Percentiles rank a stretch among this genome's conserved stretches.
These are phyloP conservation scores for Cystobasidium ongulense DNA, from an alignment of 768 basidiomycete species.

Conservation along the genomic window DNA sequence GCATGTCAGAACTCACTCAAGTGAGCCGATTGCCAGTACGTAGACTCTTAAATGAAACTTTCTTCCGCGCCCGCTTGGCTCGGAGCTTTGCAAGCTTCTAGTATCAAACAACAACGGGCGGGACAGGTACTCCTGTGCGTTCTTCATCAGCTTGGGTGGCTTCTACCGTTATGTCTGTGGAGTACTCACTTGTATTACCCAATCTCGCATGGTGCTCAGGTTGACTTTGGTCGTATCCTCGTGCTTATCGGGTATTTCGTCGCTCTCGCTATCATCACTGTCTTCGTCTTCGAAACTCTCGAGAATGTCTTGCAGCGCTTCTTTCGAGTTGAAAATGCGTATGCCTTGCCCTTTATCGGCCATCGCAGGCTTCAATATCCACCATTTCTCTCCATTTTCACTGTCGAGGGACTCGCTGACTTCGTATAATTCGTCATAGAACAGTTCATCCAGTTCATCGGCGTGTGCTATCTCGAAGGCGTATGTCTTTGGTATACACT, in stretches of 20 bases:
- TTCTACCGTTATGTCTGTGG: not conserved
- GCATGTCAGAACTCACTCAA: slow-evolving; percentile 22
- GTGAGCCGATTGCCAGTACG: slow-evolving; percentile 50
- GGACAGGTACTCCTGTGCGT: slow-evolving; percentile 68
- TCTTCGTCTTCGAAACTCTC: slow-evolving; percentile 59
- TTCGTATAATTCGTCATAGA: slow-evolving; percentile 87
- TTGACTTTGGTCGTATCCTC: slow-evolving; percentile 51
- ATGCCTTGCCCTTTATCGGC: slow-evolving; percentile 94
- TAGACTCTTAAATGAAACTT: slow-evolving; percentile 94
- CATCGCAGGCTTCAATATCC: slow-evolving; percentile 96
- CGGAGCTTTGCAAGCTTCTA: slow-evolving; percentile 43
- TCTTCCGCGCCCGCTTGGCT: slow-evolving; percentile 19
- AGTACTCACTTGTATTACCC: slow-evolving; percentile 75
- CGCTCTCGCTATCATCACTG: slow-evolving; percentile 34
- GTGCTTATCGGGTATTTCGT: slow-evolving; percentile 39
- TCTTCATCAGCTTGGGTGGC: too few species aligned
- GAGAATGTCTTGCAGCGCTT: slow-evolving; percentile 64
- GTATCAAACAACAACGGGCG: slow-evolving; percentile 72
- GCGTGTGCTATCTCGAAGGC: slow-evolving; percentile 77
- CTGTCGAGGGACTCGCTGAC: slow-evolving; percentile 56
- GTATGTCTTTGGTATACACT: slow-evolving; percentile 64
- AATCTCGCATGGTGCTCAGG: slow-evolving; percentile 83
- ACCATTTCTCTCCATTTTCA: slow-evolving; percentile 55
- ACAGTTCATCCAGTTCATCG: slow-evolving; percentile 89
- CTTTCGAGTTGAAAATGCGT: slow-evolving; percentile 71